Evolutionary conservation across 352 stramenopile genomes (phyloP).

Genomic region (Phytophthora crassamura): DNA sequence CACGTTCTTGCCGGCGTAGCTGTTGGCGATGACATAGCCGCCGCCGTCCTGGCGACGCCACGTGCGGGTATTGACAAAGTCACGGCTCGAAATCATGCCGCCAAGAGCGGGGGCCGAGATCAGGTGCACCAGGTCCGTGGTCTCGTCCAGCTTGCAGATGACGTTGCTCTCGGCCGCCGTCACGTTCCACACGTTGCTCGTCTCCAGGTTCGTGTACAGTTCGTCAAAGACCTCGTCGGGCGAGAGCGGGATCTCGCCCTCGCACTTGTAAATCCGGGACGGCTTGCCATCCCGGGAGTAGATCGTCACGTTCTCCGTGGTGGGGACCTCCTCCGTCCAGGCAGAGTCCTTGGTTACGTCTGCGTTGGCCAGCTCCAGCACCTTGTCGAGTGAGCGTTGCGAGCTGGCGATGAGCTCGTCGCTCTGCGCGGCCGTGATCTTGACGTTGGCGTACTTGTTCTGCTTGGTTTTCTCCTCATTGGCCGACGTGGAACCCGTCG

Average conservation of each 20-base stretch:
- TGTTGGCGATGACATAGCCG: slow-evolving; percentile 73
- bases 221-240: slow-evolving; percentile 84
- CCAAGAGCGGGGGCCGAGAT: slow-evolving; percentile 69
- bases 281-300: slow-evolving; percentile 81
- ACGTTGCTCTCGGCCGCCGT: slow-evolving; percentile 83
- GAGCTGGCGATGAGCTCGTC: slow-evolving; percentile 58
- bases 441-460: slow-evolving; percentile 43
- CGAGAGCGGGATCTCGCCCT: slow-evolving; percentile 67
- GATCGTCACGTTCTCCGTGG: slow-evolving; percentile 67
- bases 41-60: slow-evolving; percentile 76
- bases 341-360: slow-evolving; percentile 53
- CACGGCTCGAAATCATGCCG: slow-evolving; percentile 81
- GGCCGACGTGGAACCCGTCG: background rate
- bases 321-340: slow-evolving; percentile 69
- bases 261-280: slow-evolving; percentile 78
- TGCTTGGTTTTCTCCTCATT: slow-evolving; percentile 23
- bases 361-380: slow-evolving; percentile 58
- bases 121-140: slow-evolving; percentile 76
- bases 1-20: slow-evolving; percentile 72
- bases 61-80: slow-evolving; percentile 83
- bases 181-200: slow-evolving; percentile 77
- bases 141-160: slow-evolving; percentile 68
- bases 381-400: slow-evolving; percentile 54
- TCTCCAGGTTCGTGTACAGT: slow-evolving; percentile 79
- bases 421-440: slow-evolving; percentile 52